Evolutionary conservation across 2,329 filamentous ascomycete genomes (phyloP), one percentile per base, ranked within the genome.

Genomic region (Xylaria sp.): DNA sequence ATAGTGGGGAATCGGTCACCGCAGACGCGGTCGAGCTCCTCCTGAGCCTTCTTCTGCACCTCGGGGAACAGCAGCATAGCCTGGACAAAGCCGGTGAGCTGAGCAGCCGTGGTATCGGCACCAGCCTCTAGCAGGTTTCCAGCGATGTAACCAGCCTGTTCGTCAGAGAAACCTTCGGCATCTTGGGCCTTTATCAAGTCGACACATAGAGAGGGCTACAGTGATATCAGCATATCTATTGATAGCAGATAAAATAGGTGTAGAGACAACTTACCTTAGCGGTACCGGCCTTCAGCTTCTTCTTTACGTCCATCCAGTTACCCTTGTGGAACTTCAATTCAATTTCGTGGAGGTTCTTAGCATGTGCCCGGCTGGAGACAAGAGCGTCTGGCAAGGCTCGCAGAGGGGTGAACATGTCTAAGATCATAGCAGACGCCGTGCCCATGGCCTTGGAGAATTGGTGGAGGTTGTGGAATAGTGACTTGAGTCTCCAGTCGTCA

Each of bases 1-100:
- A 83, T 79, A 2, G 72, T 77, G 0, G 85, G 85, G 2, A 85
- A 65, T 5, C 71, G 84, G 13, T 79, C 75, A 3, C 85, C 84
- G 20, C 84, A 77, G 1, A 86, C 79, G 0, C 74, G 63, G 53
- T 85, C 82, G 4, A 87, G 78, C 67, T 77, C 74, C 20, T 70
- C 72, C 46, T 74, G 74, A 1, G 71, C 75, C 31, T 65, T 68
- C 63, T 67, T 73, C 49, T 70, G 65, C 57, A 83, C 80, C n/a
- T 79, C 77, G 7, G 80, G 80, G 63, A 76, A 82, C 40, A 79
- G 69, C 26, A 80, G 73, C 80, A 82, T 82, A 0, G 83, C 83
- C 49, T 82, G 78, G 5, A 83, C 74, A 68, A 59, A 80, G 74
- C 83, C 84, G 73, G 83, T 81, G 72, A 84, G 71, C 61, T 73